These are phyloP conservation scores for Venturia oleaginea DNA, from an alignment of 2,329 filamentous ascomycete species.

Conservation along the genomic window DNA sequence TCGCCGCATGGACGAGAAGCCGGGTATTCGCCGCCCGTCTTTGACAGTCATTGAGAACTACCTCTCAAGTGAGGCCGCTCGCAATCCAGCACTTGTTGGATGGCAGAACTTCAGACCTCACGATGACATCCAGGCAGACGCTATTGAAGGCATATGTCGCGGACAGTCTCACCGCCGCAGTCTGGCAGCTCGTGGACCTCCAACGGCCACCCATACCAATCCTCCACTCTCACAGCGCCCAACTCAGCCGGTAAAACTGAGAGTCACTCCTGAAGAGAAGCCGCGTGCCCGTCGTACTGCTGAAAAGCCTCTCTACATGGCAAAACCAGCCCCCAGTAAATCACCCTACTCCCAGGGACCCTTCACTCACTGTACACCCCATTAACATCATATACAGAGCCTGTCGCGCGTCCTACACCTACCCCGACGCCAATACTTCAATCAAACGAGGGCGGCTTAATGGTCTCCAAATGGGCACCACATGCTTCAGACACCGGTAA, in stretches of 20 bases:
- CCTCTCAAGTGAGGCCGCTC: not conserved
- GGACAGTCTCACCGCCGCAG: constrained; percentile 4
- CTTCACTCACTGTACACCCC: not conserved
- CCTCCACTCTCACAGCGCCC: not conserved
- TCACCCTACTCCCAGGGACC: not conserved
- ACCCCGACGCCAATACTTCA: not conserved
- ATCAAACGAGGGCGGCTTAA: not conserved
- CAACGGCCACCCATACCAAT: not conserved
- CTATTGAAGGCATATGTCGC: not conserved
- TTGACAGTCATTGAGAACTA: not conserved
- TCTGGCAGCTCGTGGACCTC: not conserved
- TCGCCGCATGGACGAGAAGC: not conserved
- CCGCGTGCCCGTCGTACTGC: not conserved
- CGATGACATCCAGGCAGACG: not conserved
- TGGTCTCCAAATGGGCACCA: not conserved
- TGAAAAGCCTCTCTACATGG: not conserved
- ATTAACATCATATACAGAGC: not conserved
- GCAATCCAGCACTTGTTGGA: not conserved
- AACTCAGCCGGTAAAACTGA: not conserved
- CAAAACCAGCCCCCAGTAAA: not conserved
- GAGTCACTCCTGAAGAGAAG: not conserved
- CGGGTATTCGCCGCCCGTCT: not conserved
- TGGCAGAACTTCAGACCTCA: not conserved
- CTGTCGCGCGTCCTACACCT: not conserved
- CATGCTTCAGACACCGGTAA: not conserved